Conservation (phyloP, 176 grass and related monocot species). For the Otatea glauca region DNA sequence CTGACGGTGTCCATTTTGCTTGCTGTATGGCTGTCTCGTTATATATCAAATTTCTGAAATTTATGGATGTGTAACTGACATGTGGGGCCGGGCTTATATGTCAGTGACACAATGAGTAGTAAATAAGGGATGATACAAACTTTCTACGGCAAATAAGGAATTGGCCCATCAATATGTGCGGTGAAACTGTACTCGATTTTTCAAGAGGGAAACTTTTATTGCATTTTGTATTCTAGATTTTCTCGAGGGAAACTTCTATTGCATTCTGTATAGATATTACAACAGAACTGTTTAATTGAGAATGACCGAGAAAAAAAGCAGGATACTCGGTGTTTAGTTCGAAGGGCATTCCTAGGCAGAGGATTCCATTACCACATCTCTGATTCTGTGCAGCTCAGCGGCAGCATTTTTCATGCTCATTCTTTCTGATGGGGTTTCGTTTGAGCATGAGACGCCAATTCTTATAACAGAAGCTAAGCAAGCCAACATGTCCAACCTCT, state of each 20-base stretch:
- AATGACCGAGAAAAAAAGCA: background rate
- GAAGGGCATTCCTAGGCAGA: background rate
- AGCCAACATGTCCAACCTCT: background rate
- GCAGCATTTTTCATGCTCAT: conserved; percentile 33
- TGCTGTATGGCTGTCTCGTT: background rate
- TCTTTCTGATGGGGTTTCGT: conserved; percentile 20
- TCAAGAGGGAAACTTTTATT: background rate
- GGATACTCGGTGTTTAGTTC: background rate
- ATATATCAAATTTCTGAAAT: background rate
- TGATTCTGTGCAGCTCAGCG: conserved; percentile 32
- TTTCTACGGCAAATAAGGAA: too few species aligned
- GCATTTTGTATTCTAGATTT: background rate
- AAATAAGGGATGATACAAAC: too few species aligned
- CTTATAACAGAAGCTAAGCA: conserved; percentile 25
- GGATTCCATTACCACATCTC: background rate
- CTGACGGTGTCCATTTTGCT: conserved; percentile 18
- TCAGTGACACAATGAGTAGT: too few species aligned
- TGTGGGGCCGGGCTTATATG: too few species aligned
- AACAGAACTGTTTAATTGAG: background rate
- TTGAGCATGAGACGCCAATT: conserved; percentile 39
- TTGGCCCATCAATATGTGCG: too few species aligned
- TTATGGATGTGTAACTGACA: too few species aligned
- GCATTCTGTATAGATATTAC: background rate
- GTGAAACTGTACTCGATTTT: background rate
- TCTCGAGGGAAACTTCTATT: background rate